A percentile compares a stretch with the other conserved stretches of the same genome.
Conservation (phyloP, 192 early-diverging fungal genomes). For the Entomortierella parvispora region DNA sequence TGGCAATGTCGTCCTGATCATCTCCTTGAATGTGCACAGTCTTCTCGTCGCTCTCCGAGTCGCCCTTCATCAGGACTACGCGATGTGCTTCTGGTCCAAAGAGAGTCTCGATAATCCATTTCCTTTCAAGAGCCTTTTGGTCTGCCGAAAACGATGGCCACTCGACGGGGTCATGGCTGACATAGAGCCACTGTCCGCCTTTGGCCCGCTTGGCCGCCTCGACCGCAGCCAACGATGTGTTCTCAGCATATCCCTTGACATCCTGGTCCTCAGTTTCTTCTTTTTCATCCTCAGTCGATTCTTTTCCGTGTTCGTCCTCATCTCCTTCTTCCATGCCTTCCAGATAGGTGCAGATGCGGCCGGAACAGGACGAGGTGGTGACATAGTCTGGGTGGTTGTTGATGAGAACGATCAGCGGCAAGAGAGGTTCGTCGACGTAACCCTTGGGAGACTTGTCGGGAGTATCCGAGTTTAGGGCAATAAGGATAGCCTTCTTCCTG, state of each 20-base stretch:
- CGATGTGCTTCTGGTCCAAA: slow-evolving; percentile 49
- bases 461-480: slow-evolving; percentile 48
- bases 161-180: slow-evolving; percentile 57
- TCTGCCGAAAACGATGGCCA: slow-evolving; percentile 19
- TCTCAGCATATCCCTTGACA: slow-evolving; percentile 28
- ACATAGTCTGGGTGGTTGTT: slow-evolving; percentile 64
- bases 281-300: background rate
- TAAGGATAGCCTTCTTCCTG: slow-evolving; percentile 52
- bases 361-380: slow-evolving; percentile 65
- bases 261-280: slow-evolving; percentile 19
- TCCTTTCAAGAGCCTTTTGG: slow-evolving; percentile 8
- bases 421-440: slow-evolving; percentile 60
- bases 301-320: background rate
- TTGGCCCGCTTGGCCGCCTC: slow-evolving; percentile 42
- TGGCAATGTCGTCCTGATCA: slow-evolving; percentile 13
- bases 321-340: slow-evolving; percentile 51
- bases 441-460: slow-evolving; percentile 66
- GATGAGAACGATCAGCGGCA: slow-evolving; percentile 57
- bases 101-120: slow-evolving; percentile 35
- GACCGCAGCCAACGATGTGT: slow-evolving; percentile 28
- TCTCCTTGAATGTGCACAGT: slow-evolving; percentile 1
- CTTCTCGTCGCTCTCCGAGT: slow-evolving; percentile 1
- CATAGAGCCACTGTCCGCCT: slow-evolving; percentile 61
- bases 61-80: slow-evolving; percentile 36
- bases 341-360: slow-evolving; percentile 59